These are phyloP conservation scores for Rhodomyrtus tomentosa DNA, from an alignment of 345 rosid species.

Conservation along the genomic window DNA sequence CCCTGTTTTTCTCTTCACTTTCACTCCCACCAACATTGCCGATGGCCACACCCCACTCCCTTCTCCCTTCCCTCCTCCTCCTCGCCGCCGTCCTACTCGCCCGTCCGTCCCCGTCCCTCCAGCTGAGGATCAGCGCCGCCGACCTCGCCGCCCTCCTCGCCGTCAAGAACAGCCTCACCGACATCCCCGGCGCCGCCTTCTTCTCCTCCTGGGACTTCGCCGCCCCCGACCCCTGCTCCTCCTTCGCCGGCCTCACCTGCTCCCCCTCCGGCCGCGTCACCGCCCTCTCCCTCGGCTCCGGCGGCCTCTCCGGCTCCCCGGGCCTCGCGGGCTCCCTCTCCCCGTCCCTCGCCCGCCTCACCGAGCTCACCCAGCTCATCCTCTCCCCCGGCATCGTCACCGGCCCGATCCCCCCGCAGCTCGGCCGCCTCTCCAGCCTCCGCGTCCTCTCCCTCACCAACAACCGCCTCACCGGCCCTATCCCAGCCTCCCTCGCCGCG, in stretches of 20 bases:
- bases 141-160: conserved; percentile 38
- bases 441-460: conserved; percentile 59
- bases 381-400: conserved; percentile 76
- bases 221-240: conserved; percentile 44
- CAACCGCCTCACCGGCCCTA: conserved; percentile 71
- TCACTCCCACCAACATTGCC: conserved; percentile 12
- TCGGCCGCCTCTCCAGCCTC: conserved; percentile 38
- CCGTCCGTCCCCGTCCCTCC: background rate
- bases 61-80: conserved; percentile 2
- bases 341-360: conserved; percentile 42
- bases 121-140: conserved; percentile 1
- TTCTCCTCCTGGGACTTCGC: conserved; percentile 59
- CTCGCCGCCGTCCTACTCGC: background rate
- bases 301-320: conserved; percentile 29
- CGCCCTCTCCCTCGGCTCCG: conserved; percentile 41
- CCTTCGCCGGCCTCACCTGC: conserved; percentile 60
- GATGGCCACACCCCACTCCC: background rate
- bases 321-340: conserved; percentile 76
- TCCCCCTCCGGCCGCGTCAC: conserved; percentile 23
- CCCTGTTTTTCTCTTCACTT: conserved; percentile 2
- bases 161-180: conserved; percentile 48
- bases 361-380: conserved; percentile 56
- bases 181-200: conserved; percentile 42
- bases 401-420: conserved; percentile 64
- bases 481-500: conserved; percentile 43